These are phyloP conservation scores for Spergularia marina DNA, from an alignment of 148 eudicot genomes.

Conservation along the genomic window DNA sequence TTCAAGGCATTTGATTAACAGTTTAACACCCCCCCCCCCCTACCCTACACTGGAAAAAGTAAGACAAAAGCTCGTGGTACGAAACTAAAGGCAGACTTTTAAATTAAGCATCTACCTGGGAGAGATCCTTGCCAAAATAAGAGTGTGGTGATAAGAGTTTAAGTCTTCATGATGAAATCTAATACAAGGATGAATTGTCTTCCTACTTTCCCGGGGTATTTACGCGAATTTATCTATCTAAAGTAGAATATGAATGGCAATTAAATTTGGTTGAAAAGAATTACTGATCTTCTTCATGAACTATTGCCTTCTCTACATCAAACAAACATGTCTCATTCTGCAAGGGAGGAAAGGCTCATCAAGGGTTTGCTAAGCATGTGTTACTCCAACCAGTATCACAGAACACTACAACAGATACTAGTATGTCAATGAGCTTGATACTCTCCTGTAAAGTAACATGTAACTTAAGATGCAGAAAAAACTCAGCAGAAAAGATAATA, in stretches of 20 bases:
- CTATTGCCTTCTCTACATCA: too few relatives aligned
- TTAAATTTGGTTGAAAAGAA: neutral
- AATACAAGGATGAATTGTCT: neutral
- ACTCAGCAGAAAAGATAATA: neutral
- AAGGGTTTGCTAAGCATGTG: neutral
- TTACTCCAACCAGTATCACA: neutral
- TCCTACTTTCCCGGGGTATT: neutral
- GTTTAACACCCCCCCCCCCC: too few relatives aligned
- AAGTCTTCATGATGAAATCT: neutral
- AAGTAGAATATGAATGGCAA: neutral
- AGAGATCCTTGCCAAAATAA: neutral
- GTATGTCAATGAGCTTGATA: neutral
- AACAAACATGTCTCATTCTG: neutral
- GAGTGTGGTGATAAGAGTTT: neutral
- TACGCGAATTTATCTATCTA: neutral
- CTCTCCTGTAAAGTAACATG: neutral
- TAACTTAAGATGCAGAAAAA: neutral
- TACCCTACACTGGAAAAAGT: too few relatives aligned
- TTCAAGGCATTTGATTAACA: neutral
- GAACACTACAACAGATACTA: neutral
- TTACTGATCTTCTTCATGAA: neutral
- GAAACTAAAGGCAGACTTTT: too few relatives aligned
- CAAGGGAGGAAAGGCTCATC: neutral
- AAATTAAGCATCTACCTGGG: neutral
- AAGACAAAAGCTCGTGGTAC: too few relatives aligned